These are phyloP conservation scores for Daldinia grandis DNA, from an alignment of 495 filamentous ascomycete species.

Conservation along the genomic window DNA sequence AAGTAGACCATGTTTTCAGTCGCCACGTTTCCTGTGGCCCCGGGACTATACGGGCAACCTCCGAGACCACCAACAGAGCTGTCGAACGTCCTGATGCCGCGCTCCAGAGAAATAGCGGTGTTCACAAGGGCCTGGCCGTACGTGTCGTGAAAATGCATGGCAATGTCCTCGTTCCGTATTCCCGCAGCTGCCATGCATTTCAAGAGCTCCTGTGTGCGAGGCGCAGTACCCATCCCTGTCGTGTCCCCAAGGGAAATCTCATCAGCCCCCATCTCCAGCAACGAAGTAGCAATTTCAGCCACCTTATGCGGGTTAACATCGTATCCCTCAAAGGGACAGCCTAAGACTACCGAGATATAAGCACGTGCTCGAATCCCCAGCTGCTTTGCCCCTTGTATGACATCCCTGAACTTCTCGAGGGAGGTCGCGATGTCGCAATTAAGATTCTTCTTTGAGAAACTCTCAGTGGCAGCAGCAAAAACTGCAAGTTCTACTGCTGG, in stretches of 20 bases:
- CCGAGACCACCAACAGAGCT: slow-evolving; percentile 88
- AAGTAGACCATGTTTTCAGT: slow-evolving; percentile 95
- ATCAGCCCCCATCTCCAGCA: slow-evolving; percentile 95
- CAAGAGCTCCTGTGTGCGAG: slow-evolving; percentile 75
- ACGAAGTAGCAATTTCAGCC: slow-evolving; percentile 78
- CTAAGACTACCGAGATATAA: slow-evolving; percentile 93
- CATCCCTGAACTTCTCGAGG: slow-evolving; percentile 75
- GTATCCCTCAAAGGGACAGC: slow-evolving; percentile 92
- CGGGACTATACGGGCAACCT: slow-evolving; percentile 92
- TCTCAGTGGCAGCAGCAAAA: slow-evolving; percentile 91
- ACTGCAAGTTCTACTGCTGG: slow-evolving; percentile 81
- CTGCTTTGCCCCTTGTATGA: slow-evolving; percentile 77
- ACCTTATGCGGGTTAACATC: slow-evolving; percentile 80
- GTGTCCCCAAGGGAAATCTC: slow-evolving; percentile 95
- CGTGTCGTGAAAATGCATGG: slow-evolving; percentile 96
- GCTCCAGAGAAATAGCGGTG: slow-evolving; percentile 83
- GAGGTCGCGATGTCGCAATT: slow-evolving; percentile 89
- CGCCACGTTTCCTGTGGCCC: slow-evolving; percentile 93
- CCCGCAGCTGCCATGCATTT: slow-evolving; percentile 76
- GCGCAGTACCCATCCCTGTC: slow-evolving; percentile 94
- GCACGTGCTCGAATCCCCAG: slow-evolving; percentile 80
- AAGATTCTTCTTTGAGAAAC: slow-evolving; percentile 89
- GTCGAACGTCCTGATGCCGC: slow-evolving; percentile 90
- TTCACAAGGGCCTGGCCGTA: slow-evolving; percentile 96
- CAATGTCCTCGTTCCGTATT: slow-evolving; percentile 79